phyloP scores from a whole-genome alignment of 495 filamentous ascomycete genomes.

The Polyplosphaeria fusca region DNA sequence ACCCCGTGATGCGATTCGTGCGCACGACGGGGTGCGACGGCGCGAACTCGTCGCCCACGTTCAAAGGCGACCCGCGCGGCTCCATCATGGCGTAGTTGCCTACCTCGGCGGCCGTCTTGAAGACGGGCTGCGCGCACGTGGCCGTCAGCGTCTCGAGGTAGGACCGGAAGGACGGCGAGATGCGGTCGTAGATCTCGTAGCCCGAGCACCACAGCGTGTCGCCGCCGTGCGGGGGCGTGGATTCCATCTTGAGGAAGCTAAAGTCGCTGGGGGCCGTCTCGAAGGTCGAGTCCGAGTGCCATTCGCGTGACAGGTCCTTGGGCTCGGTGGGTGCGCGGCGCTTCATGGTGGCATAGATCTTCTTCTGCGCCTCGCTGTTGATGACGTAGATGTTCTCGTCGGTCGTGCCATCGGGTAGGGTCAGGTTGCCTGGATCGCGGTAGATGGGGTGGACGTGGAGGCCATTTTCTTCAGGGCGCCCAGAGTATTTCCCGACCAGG shows the following conservation, averaged over 20 bases:
- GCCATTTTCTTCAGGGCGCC: slow-evolving; percentile 45
- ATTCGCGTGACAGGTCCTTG: slow-evolving; percentile 43
- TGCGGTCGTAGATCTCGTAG: slow-evolving; percentile 43
- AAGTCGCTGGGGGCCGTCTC: slow-evolving; percentile 34
- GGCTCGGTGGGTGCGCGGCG: slow-evolving; percentile 35
- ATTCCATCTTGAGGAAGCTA: slow-evolving; percentile 46
- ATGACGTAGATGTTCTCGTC: slow-evolving; percentile 45
- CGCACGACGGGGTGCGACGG: slow-evolving; percentile 47
- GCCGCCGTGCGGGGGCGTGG: slow-evolving; percentile 43
- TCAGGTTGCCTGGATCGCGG: slow-evolving; percentile 43
- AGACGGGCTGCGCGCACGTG: slow-evolving; percentile 46
- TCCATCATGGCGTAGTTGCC: slow-evolving; percentile 44
- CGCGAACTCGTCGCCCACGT: slow-evolving; percentile 42
- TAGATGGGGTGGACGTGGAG: slow-evolving; percentile 47
- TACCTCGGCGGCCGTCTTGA: slow-evolving; percentile 39
- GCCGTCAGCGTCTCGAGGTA: slow-evolving; percentile 45
- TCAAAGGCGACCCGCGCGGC: slow-evolving; percentile 44
- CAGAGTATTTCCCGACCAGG: slow-evolving; percentile 43
- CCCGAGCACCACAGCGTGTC: slow-evolving; percentile 48
- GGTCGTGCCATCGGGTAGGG: slow-evolving; percentile 44
- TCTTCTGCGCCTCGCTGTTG: slow-evolving; percentile 48
- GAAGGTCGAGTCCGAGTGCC: slow-evolving; percentile 46
- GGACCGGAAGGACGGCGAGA: slow-evolving; percentile 17
- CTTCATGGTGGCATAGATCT: slow-evolving; percentile 46
- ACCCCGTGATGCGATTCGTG: slow-evolving; percentile 51